Evolutionary conservation across 441 rosid species (phyloP), one percentile per base, ranked within the genome.

Genomic region (Adansonia rubrostipa): DNA sequence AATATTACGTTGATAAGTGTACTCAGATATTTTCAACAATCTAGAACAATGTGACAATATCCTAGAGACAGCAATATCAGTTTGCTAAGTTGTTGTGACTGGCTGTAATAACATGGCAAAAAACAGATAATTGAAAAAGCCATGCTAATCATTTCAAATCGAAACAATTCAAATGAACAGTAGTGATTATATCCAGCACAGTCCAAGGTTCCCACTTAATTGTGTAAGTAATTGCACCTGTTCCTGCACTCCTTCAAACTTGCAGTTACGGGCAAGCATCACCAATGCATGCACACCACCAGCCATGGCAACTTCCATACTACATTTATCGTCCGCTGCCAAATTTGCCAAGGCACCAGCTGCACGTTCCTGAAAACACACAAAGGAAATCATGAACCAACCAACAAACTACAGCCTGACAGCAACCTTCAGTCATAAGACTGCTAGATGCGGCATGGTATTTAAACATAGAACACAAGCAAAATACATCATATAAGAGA

Each of bases 271-370:
- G 80, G 99, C 99, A 86, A 96, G 92, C 95, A 89, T 93, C 82
- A 96, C 99, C 76, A 96, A 86, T 62, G 98, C 99, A 69, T 92
- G 95, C 36, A 96, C 97, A 45, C 99, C 99, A 78, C 99, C 99
- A 20, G 92, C 97, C 65, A 73, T 62, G 24, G 99, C 97, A 8
- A 96, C 99, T 80, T 90, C 97, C 91, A 90, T 91, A 86, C 99
- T 95, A 78, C 98, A 95, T 84, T 92, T 93, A 86, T 95, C 99
- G 82, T 95, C 99, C 65, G 99, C 99, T 24, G 99, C 98, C 87
- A 95, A 87, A 90, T 95, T 95, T 58, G 99, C 99, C 85, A 96
- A 87, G 64, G 98, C 99, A 71, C 99, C 99, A 45, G 99, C 99
- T 48, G 99, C 98, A 73, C 99, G 97, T 87, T 96, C 99, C 99